Conservation (phyloP, 495 filamentous ascomycete species). For the Podospora sp. region DNA sequence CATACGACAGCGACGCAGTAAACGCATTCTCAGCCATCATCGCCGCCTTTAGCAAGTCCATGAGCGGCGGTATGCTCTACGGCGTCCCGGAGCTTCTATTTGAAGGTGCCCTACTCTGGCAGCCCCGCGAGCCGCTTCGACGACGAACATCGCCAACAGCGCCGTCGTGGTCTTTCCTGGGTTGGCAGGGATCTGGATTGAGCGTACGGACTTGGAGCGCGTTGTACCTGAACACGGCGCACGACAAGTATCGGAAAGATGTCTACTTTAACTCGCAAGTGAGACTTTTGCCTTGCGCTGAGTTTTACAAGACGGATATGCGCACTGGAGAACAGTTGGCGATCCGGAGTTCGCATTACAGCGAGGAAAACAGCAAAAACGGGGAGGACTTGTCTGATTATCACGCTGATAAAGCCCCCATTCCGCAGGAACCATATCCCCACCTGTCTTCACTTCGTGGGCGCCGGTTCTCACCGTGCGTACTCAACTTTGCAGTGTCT, state of each 20-base stretch:
- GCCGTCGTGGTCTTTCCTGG: constrained; percentile 3
- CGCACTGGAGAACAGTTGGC: background rate
- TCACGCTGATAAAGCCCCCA: background rate
- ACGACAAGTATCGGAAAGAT: background rate
- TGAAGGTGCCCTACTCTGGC: background rate
- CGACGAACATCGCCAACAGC: background rate
- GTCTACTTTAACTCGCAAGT: background rate
- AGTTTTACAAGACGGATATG: background rate
- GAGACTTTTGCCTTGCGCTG: background rate
- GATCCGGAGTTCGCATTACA: background rate
- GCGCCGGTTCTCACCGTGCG: background rate
- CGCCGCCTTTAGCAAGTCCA: background rate
- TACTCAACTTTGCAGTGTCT: background rate
- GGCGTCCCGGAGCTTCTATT: constrained; percentile 3
- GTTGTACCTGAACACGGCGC: background rate
- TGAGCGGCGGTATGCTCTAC: background rate
- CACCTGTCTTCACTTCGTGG: no score
- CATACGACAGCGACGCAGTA: background rate
- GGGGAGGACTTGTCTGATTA: background rate
- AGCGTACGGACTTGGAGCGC: background rate
- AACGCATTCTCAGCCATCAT: constrained; percentile 7
- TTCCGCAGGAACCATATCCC: background rate
- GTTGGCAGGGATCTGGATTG: background rate
- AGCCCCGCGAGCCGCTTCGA: background rate
- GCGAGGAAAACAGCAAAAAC: background rate